A percentile compares a stretch with the other conserved stretches of the same genome.
Evolutionary conservation across 2,329 filamentous ascomycete genomes (phyloP).

Genomic region (Cytospora piceicola): DNA sequence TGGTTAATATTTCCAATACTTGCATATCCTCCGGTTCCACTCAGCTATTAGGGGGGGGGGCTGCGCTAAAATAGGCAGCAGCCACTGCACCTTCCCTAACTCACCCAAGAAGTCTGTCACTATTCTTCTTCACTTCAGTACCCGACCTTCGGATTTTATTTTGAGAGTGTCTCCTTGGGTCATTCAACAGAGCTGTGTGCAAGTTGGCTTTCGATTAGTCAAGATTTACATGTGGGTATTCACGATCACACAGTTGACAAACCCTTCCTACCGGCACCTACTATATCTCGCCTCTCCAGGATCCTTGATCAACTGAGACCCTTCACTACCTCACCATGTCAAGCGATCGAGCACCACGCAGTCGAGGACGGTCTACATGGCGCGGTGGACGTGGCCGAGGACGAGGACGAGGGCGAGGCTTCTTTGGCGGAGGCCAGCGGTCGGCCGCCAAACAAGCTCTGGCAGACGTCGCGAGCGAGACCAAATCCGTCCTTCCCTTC

Average conservation of each 20-base stretch:
- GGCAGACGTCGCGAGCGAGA: slow-evolving; percentile 51
- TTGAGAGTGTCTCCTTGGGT: neutral
- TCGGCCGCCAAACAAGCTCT: slow-evolving; percentile 37
- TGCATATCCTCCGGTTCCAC: neutral
- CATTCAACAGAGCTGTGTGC: neutral
- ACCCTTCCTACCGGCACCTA: neutral
- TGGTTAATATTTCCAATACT: neutral
- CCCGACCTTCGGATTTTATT: neutral
- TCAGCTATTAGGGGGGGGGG: slow-evolving; percentile 9
- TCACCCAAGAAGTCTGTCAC: neutral
- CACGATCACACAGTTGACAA: neutral
- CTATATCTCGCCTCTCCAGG: neutral
- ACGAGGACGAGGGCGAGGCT: slow-evolving; percentile 44
- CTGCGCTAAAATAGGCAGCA: slow-evolving; percentile 29
- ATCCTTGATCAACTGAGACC: neutral
- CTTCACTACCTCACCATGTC: slow-evolving; percentile 9
- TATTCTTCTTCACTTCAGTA: neutral
- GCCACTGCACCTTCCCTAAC: slow-evolving; percentile 12
- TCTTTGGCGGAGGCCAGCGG: slow-evolving; percentile 1
- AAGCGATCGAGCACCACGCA: neutral
- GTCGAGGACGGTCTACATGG: slow-evolving; percentile 19
- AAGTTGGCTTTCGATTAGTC: neutral
- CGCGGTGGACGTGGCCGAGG: slow-evolving; percentile 26
- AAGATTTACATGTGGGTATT: neutral
- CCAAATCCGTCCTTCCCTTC: slow-evolving; percentile 49